Evolutionary conservation across 768 basidiomycete species (phyloP), one percentile per base, ranked within the genome.

Genomic region (Leucocoprinus birnbaumii): DNA sequence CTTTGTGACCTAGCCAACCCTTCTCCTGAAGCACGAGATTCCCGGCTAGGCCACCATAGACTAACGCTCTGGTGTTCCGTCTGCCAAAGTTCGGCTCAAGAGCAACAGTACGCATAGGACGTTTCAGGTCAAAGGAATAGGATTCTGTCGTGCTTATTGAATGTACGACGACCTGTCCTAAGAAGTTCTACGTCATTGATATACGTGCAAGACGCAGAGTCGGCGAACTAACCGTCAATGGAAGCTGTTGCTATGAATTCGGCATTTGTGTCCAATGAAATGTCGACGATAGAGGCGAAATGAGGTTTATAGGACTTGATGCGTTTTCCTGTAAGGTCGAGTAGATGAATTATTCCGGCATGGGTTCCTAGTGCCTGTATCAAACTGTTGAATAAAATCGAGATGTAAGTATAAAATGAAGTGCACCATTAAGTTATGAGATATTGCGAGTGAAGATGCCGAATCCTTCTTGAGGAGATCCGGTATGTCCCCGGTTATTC

Each of bases 1-100:
- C 94, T 64, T 91, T 97, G 63, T 97, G 91, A 0, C 96, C 94
- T 1, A 98, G 71, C 95, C 97, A 98, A 5, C 94, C 91, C 66
- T 97, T 98, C 75, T 98, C 96, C 59, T 90, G 84, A 61, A 97
- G 63, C n/a, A 91, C 75, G 24, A 99, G 73, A 19, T 79, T 84
- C 3, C 97, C 96, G 0, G 91, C 88, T 79, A 96, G 80, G 8
- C 97, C 97, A 19, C 96, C 97, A 53, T 89, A 92, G 10, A 97
- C 89, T 61, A 97, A 87, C 0, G 89, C 81, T 19, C 92, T 80
- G 7, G 89, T 82, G 35, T 79, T 78, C 48, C 82, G 83, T 69
- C 89, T 90, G 3, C 88, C 83, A 58, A 96, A 99, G 57, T 86
- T 80, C 5, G 97, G 97, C 64, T 98, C 96, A 53, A 98, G 79